Evolutionary conservation across 768 basidiomycete species (phyloP), one percentile per base, ranked within the genome.

Genomic region (Psilocybe cyanescens): DNA sequence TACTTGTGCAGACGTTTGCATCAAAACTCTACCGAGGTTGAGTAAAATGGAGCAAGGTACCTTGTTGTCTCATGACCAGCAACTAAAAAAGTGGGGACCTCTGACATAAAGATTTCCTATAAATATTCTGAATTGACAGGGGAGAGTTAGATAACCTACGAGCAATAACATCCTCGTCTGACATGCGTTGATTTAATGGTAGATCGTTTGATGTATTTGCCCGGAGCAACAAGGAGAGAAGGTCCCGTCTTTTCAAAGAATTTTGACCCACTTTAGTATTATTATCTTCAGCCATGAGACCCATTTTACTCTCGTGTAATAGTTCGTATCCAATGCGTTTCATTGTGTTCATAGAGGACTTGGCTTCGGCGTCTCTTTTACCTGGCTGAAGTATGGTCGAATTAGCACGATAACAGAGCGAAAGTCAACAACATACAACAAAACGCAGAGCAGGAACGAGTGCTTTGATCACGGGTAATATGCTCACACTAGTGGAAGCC

Each of bases 141-240:
- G 24, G 24, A 24, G 24, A 24, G 24, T 24, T 2, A 24, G 24
- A 39, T 4, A 44, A 67, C 85, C 60, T 64, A 88, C 81, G 81
- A 58, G 79, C 73, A 2, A 88, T 60, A 14, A 91, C 85, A 61
- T 91, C 89, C 30, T 79, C 79, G 58, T 91, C 89, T 0, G 80
- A 80, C 74, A 91, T 74, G 39, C 75, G 75, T 68, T 88, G 86
- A 48, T 65, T 75, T 5, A 82, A 81, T 0, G 83, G 81, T 3
- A 87, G 65, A 67, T 91, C 86, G 1, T 80, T 82, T 0, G 85
- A 81, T 75, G 87, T 81, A 68, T 91, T 91, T 3, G 89, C 88
- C 60, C 79, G 79, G 46, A 90, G 75, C 3, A 91, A 75, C 29
- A 89, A 66, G 0, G 84, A 85, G 3, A 91, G 74, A 3, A 91